Conservation (phyloP, 1,284 basidiomycete species). For the Austroboletus niveus region DNA sequence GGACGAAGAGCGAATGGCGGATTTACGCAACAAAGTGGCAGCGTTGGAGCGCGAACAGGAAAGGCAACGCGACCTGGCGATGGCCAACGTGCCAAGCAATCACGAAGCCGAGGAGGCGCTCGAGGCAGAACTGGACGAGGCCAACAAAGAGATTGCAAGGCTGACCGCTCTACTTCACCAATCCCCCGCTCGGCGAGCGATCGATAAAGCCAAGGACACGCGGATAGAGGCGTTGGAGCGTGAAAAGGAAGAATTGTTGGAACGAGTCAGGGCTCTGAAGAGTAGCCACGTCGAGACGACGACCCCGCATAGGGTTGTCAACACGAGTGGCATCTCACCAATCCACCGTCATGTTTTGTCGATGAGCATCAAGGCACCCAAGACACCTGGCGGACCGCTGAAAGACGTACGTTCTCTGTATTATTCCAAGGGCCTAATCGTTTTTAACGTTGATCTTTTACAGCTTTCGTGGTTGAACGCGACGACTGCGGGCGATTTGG, state of each 20-base stretch:
- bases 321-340: constrained; percentile 61
- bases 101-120: constrained; percentile 60
- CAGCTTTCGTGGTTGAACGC: constrained; percentile 74
- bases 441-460: constrained; percentile 7
- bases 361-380: constrained; percentile 64
- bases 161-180: constrained; percentile 67
- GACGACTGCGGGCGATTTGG: constrained; percentile 45
- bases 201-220: constrained; percentile 70
- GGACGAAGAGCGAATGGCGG: constrained; percentile 54
- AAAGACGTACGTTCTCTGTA: constrained; percentile 56
- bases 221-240: constrained; percentile 72
- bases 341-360: constrained; percentile 69
- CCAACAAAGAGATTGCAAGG: constrained; percentile 76
- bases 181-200: constrained; percentile 71
- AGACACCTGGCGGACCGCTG: constrained; percentile 74
- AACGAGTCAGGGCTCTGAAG: constrained; percentile 60
- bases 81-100: constrained; percentile 38
- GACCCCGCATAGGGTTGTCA: constrained; percentile 56
- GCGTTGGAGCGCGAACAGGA: constrained; percentile 61
- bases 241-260: constrained; percentile 71
- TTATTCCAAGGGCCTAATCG: background rate
- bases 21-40: constrained; percentile 51
- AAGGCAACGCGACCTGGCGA: constrained; percentile 40
- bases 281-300: constrained; percentile 45
- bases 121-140: constrained; percentile 77